These are phyloP conservation scores for Leptographium lundbergii DNA, from an alignment of 2,329 filamentous ascomycete genomes.

Conservation along the genomic window DNA sequence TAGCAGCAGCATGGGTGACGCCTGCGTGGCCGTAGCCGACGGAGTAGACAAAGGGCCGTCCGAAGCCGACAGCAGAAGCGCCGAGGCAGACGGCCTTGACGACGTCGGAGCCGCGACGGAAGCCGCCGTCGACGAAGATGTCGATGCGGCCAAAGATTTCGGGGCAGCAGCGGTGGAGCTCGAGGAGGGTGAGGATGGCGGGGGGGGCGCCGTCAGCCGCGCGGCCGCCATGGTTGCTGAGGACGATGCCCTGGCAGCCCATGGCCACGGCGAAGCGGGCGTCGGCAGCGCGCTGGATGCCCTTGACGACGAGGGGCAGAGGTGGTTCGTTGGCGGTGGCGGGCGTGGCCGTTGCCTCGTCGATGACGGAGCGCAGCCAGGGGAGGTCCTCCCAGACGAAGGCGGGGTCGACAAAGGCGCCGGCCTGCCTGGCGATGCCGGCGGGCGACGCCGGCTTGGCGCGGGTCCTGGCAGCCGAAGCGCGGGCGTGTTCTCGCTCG, in stretches of 20 bases:
- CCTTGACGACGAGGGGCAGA: slow-evolving; percentile 38
- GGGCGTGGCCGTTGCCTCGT: background rate
- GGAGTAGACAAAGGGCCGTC: slow-evolving; percentile 32
- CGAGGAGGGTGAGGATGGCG: slow-evolving; percentile 24
- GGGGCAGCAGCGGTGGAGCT: slow-evolving; percentile 26
- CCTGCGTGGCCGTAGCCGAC: slow-evolving; percentile 28
- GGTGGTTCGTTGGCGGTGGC: background rate
- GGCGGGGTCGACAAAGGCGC: slow-evolving; percentile 33
- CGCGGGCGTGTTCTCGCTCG: slow-evolving; percentile 25
- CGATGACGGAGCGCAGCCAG: slow-evolving; percentile 33
- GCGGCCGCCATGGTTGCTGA: slow-evolving; percentile 47
- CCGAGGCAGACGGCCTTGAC: slow-evolving; percentile 30
- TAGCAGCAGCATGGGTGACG: slow-evolving; percentile 27
- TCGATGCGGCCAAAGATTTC: slow-evolving; percentile 25
- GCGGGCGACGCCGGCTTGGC: slow-evolving; percentile 14
- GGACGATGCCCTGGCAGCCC: slow-evolving; percentile 39
- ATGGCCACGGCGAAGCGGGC: slow-evolving; percentile 34
- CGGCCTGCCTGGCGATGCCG: slow-evolving; percentile 39
- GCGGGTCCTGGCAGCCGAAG: background rate
- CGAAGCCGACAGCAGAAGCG: slow-evolving; percentile 30
- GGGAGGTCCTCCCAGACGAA: slow-evolving; percentile 39
- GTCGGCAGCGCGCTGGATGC: slow-evolving; percentile 43
- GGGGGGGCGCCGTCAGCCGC: slow-evolving; percentile 36
- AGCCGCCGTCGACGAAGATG: slow-evolving; percentile 28
- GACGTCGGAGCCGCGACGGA: slow-evolving; percentile 28